Conservation (phyloP, 139 green algal species). For the Chlorella sp. region DNA sequence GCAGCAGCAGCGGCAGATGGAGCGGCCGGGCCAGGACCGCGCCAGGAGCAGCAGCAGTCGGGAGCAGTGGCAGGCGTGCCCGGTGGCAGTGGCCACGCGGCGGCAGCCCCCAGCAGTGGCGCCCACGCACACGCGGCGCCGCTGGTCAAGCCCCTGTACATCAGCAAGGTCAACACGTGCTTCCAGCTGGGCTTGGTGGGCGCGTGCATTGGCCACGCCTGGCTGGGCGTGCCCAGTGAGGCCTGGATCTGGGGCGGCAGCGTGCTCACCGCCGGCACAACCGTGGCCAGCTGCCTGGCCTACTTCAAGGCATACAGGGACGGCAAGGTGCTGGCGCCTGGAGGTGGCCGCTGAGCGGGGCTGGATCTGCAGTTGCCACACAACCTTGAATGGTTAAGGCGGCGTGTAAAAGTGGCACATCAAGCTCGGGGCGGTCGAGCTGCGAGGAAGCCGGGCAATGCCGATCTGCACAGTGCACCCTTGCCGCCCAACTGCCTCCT, state of each 20-base stretch:
- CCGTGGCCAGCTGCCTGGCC: constrained; percentile 61
- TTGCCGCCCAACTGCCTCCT: no score
- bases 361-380: not conserved
- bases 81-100: not conserved
- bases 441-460: no score
- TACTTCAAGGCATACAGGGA: constrained; percentile 62
- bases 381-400: not conserved
- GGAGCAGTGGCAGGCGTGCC: not conserved
- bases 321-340: constrained; percentile 30
- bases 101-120: not conserved
- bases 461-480: no score
- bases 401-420: no score
- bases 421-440: no score
- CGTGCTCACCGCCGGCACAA: constrained; percentile 61
- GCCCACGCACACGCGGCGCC: constrained; percentile 17
- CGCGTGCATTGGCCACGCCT: constrained; percentile 65
- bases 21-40: not conserved
- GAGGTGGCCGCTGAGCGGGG: no score
- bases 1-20: not conserved
- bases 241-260: constrained; percentile 51
- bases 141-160: constrained; percentile 72
- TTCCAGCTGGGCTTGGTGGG: constrained; percentile 81
- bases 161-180: constrained; percentile 87
- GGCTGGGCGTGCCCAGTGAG: constrained; percentile 64
- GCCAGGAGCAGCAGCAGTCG: not conserved